phyloP scores from a whole-genome alignment of 2,329 filamentous ascomycete species.

The Fusarium longipes region DNA sequence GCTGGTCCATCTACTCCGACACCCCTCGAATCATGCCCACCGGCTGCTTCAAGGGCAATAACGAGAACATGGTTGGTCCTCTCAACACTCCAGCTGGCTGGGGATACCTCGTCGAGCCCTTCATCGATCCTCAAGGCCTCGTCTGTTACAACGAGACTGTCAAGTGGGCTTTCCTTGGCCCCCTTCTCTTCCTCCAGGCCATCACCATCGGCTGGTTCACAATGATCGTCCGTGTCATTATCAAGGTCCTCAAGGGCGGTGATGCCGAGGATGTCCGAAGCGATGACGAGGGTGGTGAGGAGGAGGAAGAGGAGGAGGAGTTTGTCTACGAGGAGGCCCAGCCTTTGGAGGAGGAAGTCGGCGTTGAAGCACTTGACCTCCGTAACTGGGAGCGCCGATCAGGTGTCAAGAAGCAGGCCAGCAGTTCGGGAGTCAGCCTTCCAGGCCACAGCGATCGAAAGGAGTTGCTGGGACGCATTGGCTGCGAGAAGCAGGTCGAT shows the following conservation, averaged over 20 bases:
- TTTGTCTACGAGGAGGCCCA: conserved; percentile 65
- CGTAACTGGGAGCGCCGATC: conserved; percentile 70
- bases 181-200: conserved; percentile 81
- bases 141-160: conserved; percentile 84
- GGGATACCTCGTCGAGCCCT: conserved; percentile 77
- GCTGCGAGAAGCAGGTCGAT: conserved; percentile 80
- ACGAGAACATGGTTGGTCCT: conserved; percentile 66
- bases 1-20: conserved; percentile 70
- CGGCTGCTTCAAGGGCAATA: conserved; percentile 77
- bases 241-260: conserved; percentile 80
- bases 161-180: conserved; percentile 79
- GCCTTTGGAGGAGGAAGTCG: conserved; percentile 78
- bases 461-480: conserved; percentile 83
- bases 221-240: conserved; percentile 86
- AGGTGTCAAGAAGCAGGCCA: conserved; percentile 64
- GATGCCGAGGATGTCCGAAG: conserved; percentile 87
- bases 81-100: conserved; percentile 62
- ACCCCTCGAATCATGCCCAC: conserved; percentile 52
- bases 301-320: conserved; percentile 68
- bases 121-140: conserved; percentile 74
- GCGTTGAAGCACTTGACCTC: conserved; percentile 76
- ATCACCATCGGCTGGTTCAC: conserved; percentile 89
- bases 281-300: conserved; percentile 77
- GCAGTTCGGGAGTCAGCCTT: conserved; percentile 71
- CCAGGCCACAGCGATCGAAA: conserved; percentile 80